Evolutionary conservation across 2,329 filamentous ascomycete species (phyloP).

Genomic region (Alternaria longipes): DNA sequence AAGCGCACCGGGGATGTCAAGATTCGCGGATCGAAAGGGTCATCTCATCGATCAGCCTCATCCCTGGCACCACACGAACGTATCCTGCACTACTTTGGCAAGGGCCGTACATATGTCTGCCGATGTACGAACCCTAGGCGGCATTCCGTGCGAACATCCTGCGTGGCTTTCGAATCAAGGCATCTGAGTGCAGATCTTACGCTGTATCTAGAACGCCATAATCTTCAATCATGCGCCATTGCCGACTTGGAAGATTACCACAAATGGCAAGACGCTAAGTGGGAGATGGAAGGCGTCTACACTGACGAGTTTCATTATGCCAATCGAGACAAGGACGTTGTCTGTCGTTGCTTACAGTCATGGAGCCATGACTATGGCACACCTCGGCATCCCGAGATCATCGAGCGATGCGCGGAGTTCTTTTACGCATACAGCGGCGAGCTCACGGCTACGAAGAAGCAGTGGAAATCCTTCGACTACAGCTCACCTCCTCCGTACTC

Average conservation of each 20-base stretch:
- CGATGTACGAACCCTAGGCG: conserved; percentile 6
- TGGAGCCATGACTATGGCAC: neutral
- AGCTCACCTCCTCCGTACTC: conserved; percentile 11
- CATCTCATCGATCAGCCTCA: neutral
- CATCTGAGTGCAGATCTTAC: conserved; percentile 13
- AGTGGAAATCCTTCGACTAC: conserved; percentile 20
- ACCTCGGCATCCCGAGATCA: conserved; percentile 21
- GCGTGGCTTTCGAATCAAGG: conserved; percentile 9
- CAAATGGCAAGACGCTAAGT: conserved; percentile 1
- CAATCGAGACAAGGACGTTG: conserved; percentile 11
- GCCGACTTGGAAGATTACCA: conserved; percentile 1
- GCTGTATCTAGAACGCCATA: conserved; percentile 22
- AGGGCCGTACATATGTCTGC: conserved; percentile 5
- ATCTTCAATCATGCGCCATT: conserved; percentile 10
- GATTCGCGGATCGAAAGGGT: conserved; percentile 9
- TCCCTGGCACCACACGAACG: neutral
- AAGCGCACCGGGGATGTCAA: conserved; percentile 16
- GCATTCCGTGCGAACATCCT: neutral
- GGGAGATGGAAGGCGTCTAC: conserved; percentile 10
- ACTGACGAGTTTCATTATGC: conserved; percentile 27
- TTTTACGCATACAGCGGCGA: conserved; percentile 10
- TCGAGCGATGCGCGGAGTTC: conserved; percentile 26
- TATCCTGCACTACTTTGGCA: conserved; percentile 16
- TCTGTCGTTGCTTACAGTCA: conserved; percentile 26
- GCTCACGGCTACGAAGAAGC: conserved; percentile 13